Evolutionary conservation across 2,329 filamentous ascomycete species (phyloP).

Genomic region (Phyllosticta ampelicida): DNA sequence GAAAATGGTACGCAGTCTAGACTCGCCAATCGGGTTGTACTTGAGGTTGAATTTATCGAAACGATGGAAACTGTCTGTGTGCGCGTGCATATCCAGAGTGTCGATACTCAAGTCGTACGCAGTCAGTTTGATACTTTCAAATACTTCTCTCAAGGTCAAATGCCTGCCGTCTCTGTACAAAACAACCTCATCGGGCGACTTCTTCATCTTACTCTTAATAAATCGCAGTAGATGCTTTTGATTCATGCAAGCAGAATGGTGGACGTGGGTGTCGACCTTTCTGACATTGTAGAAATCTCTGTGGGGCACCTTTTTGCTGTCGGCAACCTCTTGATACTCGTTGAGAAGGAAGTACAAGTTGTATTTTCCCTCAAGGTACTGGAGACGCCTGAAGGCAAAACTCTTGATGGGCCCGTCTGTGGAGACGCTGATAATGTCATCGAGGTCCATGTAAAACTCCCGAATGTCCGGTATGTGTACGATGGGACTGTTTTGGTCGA

Average conservation of each 20-base stretch:
- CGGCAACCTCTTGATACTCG: slow-evolving; percentile 94
- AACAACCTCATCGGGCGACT: slow-evolving; percentile 86
- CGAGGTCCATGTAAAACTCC: slow-evolving; percentile 93
- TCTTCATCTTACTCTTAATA: slow-evolving; percentile 99
- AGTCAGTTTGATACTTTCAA: slow-evolving; percentile 93
- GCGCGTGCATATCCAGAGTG: slow-evolving; percentile 97
- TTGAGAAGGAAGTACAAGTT: slow-evolving; percentile 89
- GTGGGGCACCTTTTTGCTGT: slow-evolving; percentile 95
- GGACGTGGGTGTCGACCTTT: slow-evolving; percentile 97
- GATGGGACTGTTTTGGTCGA: slow-evolving; percentile 55
- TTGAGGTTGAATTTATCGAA: slow-evolving; percentile 99
- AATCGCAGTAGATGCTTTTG: slow-evolving; percentile 97
- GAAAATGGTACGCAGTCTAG: slow-evolving; percentile 91
- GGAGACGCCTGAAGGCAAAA: slow-evolving; percentile 86
- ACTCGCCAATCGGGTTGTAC: slow-evolving; percentile 96
- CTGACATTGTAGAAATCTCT: slow-evolving; percentile 98
- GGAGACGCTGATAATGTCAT: slow-evolving; percentile 75
- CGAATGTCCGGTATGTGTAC: slow-evolving; percentile 81
- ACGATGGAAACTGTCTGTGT: slow-evolving; percentile 95
- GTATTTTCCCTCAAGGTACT: slow-evolving; percentile 95
- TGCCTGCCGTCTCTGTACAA: slow-evolving; percentile 86
- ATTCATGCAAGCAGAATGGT: slow-evolving; percentile 99
- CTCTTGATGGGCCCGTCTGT: slow-evolving; percentile 95
- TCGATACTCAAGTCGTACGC: slow-evolving; percentile 98
- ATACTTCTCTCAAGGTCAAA: slow-evolving; percentile 83